These are phyloP conservation scores for Retiboletus flavoniger DNA, from an alignment of 1,284 basidiomycete species.

Conservation along the genomic window DNA sequence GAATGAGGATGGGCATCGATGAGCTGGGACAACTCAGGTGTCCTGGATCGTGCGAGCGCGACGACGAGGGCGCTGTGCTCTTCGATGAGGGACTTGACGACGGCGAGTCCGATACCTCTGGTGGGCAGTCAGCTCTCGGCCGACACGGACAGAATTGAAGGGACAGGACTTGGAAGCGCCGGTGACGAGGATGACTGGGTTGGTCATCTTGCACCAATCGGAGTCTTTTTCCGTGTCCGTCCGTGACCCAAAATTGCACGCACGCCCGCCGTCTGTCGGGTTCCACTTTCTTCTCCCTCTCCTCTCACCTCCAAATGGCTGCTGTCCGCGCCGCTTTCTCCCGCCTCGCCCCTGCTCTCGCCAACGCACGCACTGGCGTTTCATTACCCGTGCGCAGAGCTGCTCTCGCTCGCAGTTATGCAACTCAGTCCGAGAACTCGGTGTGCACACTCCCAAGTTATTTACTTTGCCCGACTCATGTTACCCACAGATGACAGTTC, in stretches of 20 bases:
- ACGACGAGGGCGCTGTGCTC: slow-evolving; percentile 67
- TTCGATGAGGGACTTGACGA: slow-evolving; percentile 60
- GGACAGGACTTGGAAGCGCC: slow-evolving; percentile 67
- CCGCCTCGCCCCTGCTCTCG: slow-evolving; percentile 61
- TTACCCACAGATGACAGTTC: slow-evolving; percentile 83
- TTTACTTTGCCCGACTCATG: slow-evolving; percentile 7
- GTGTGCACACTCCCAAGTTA: slow-evolving; percentile 38
- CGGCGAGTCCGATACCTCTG: slow-evolving; percentile 83
- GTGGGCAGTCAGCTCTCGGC: slow-evolving; percentile 12
- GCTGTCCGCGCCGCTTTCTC: slow-evolving; percentile 61
- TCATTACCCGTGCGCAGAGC: slow-evolving; percentile 42
- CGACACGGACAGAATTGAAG: background rate
- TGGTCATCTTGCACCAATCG: slow-evolving; percentile 22
- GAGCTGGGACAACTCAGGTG: slow-evolving; percentile 62
- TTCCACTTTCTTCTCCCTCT: slow-evolving; percentile 23
- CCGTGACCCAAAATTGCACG: slow-evolving; percentile 32
- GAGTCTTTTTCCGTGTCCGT: slow-evolving; percentile 24
- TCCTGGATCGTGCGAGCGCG: slow-evolving; percentile 68
- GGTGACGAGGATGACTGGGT: slow-evolving; percentile 65
- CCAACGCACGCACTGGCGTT: slow-evolving; percentile 40
- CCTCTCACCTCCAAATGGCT: slow-evolving; percentile 49
- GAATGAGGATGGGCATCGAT: slow-evolving; percentile 41
- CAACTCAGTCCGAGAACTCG: slow-evolving; percentile 59
- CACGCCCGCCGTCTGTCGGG: slow-evolving; percentile 15
- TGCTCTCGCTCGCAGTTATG: slow-evolving; percentile 57